Conservation (phyloP, 2,329 filamentous ascomycete genomes). For the Clathrospora elynae region DNA sequence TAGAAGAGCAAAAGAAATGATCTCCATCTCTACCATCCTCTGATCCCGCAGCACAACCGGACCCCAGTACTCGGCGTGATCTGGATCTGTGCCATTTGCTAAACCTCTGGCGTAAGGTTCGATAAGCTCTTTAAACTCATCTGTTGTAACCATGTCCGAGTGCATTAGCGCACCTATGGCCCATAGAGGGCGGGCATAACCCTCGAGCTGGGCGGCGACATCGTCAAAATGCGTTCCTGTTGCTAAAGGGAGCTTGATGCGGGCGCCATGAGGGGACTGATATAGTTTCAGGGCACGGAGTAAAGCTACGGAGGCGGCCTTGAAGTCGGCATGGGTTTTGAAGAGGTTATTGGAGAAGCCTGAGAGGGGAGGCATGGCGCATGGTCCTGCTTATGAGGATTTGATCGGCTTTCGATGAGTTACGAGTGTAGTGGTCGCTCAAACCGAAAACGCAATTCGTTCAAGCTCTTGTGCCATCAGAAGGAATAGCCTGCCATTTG, state of each 20-base stretch:
- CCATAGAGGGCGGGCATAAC: slow-evolving; percentile 43
- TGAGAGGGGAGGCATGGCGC: slow-evolving; percentile 32
- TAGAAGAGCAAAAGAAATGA: slow-evolving; percentile 57
- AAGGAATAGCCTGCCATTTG: no score
- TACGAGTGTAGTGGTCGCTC: no score
- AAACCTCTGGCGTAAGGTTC: slow-evolving; percentile 38
- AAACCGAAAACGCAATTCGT: no score
- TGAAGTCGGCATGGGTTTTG: slow-evolving; percentile 30
- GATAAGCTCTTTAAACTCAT: slow-evolving; percentile 27
- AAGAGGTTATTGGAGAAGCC: slow-evolving; percentile 42
- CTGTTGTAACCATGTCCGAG: slow-evolving; percentile 13
- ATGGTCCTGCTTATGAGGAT: no score
- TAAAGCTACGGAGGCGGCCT: slow-evolving; percentile 28
- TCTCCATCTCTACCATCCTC: slow-evolving; percentile 61
- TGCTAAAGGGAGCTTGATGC: slow-evolving; percentile 37
- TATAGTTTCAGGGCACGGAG: slow-evolving; percentile 36
- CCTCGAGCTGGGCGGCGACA: slow-evolving; percentile 43
- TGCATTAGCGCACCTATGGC: slow-evolving; percentile 40
- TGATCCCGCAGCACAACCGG: slow-evolving; percentile 55
- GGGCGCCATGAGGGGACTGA: slow-evolving; percentile 39
- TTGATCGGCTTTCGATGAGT: no score
- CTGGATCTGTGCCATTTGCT: slow-evolving; percentile 45
- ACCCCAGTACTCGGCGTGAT: slow-evolving; percentile 55
- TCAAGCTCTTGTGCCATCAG: no score
- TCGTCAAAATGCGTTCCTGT: slow-evolving; percentile 47